Evolutionary conservation across 768 basidiomycete genomes (phyloP), one percentile per base, ranked within the genome.

Genomic region (Calvatia gigantea): DNA sequence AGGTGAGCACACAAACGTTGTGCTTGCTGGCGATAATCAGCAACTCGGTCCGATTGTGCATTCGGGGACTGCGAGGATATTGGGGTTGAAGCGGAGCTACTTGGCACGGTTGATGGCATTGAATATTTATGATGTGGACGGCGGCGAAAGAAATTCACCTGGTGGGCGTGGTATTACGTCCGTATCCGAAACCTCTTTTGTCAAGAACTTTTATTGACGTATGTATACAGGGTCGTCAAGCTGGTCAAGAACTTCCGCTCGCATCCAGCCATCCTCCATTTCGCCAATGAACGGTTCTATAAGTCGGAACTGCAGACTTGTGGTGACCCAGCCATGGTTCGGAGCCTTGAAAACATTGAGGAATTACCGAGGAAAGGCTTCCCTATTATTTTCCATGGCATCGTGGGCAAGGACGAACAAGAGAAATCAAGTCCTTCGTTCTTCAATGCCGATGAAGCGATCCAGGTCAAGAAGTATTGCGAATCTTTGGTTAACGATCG

Each of bases 21-120:
- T 85, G 6, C 67, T 87, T 7, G 77, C 83, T 1, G 85, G 85
- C 0, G 85, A 87, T 64, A 79, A 79, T 42, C 78, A 80, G 62
- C 85, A 87, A 59, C 72, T 87, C 7, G 83, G 85, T 0, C 85
- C 85, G 0, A 75, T 84, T 38, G 71, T 86, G 2, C 71, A 75
- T 23, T 84, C 81, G 0, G 57, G 57, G 9, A 60, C 81, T 15
- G 84, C 82, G 0, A 59, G 65, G 7, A 64, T 64, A n/a, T 64
- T 85, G n/a, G 82, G 81, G 0, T 66, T 86, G 35, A 71, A 71
- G 51, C 66, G 61, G 23, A 84, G 83, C 54, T 85, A 79, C 50
- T 65, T 87, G 25, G 70, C 79, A 17, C 68, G 84, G 11, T 60
- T 81, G 9, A 81, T 81, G 78, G 65, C 67, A 28, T 62, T 67